Base-by-base conservation (phyloP, 148 eudicot genomes). In the Spergularia marina region DNA sequence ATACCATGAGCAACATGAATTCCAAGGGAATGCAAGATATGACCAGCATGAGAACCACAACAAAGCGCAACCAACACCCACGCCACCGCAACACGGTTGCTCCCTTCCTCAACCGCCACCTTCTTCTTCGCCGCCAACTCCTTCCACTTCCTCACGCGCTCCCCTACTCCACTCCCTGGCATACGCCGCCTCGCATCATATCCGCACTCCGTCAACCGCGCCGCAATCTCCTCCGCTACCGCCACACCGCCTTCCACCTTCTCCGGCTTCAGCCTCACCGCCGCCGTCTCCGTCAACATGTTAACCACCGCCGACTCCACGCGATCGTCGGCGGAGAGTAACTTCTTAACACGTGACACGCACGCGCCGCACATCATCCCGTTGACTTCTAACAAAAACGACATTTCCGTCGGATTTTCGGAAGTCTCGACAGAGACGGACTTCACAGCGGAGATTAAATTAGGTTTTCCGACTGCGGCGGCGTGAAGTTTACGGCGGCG, bases 321-420 rank as follows among this genome's bases (percentile, higher is more conserved):
- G 10, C 97, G 86, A 65, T 85, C 83, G 74, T 94, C 98, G 65
- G 91, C 60, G 44, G 85, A 66, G 15, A 94, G 54, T 1, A 94
- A 74, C 21, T 84, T 79, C 81, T 89, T 91, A 56, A 94, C 97
- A 61, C 98, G 97, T 57, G 94, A 77, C 0, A 77, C 97, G 72
- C 98, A 94, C 20, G 87, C 92, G 71, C 97, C 93, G 83, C 98
- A 94, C 93, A 91, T 90, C 98, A 94, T 94, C 7, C 92, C 98
- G 81, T 86, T 77, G 34, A 94, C 97, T 17, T 94, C 94, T 4
- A 91, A 88, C 1, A 94, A 82, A 34, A 94, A 83, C 21, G 91
- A 71, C 0, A 86, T 66, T 21, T 79, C 77, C 20, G n/a, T 7
- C 54, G 75, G 54, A 34, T 2, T 39, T 2, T 76, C 0, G 0